A percentile compares a stretch with the other conserved stretches of the same genome.
These are phyloP conservation scores for Luffa acutangula DNA, from an alignment of 306 rosid species.

Conservation along the genomic window DNA sequence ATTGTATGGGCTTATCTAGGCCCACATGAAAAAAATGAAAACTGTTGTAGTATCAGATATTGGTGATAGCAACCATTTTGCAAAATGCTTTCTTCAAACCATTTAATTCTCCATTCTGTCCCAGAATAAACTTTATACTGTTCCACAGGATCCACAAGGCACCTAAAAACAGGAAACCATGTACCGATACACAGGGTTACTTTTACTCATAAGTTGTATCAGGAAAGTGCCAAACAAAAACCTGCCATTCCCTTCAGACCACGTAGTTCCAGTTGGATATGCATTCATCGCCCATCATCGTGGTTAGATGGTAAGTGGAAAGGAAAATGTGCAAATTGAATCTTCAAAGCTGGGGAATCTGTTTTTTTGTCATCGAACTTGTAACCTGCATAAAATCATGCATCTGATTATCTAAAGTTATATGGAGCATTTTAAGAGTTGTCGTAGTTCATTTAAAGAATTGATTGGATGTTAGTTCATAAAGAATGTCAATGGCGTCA, in stretches of 20 bases:
- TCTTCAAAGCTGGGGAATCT: slow-evolving; percentile 37
- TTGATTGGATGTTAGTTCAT: neutral
- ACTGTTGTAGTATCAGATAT: neutral
- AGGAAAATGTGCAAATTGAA: slow-evolving; percentile 78
- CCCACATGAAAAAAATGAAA: neutral
- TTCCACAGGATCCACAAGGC: neutral
- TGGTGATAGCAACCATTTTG: neutral
- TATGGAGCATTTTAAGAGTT: neutral
- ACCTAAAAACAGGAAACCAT: neutral
- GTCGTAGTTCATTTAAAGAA: neutral
- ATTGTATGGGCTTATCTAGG: neutral
- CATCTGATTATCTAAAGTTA: neutral
- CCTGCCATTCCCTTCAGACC: neutral
- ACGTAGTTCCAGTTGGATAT: neutral
- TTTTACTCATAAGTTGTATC: neutral
- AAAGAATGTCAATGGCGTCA: neutral
- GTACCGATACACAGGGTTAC: neutral
- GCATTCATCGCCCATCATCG: slow-evolving; percentile 12
- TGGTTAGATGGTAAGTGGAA: slow-evolving; percentile 44
- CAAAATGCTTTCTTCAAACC: neutral
- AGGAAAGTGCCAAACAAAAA: neutral
- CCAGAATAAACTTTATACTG: neutral
- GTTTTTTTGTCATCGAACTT: slow-evolving; percentile 67
- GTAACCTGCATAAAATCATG: slow-evolving; percentile 46
- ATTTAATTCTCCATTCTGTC: neutral